Evolutionary conservation across 192 early-diverging fungal genomes (phyloP), one percentile per base, ranked within the genome.

Genomic region (Oehlia diaphana): DNA sequence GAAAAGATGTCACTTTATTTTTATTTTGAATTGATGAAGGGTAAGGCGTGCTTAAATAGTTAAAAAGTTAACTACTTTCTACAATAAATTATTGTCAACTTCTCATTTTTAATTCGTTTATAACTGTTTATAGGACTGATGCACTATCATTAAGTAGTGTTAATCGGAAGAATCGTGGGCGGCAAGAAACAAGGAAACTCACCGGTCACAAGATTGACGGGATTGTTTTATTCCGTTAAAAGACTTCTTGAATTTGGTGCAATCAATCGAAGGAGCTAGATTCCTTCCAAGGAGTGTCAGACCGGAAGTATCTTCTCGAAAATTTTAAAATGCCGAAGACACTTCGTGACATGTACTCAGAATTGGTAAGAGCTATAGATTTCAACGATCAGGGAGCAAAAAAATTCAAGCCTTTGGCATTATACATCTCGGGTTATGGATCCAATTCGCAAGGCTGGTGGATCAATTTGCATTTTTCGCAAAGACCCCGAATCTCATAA

Each of bases 331-430:
- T 76, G 58, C 74, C 74, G 7, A 76, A 76, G 35, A 76, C 62
- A 13, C 62, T 76, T 42, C 28, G 62, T 37, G 62, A 64, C 35
- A 76, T 76, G 6, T 76, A 39, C 19, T 9, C 74, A 21, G 62
- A 76, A 64, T 76, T 76, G 39, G 65, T 76, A 28, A 65, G 35
- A 21, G 74, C 62, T 65, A 37, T 76, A 21, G 42, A 76, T 64
- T 76, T n/a, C 13, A 37, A 76, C 5, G 37, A 64, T 21, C 58
- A 76, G 42, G 65, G 44, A 64, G 62, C 62, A 76, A 10, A 64
- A 39, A 76, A 76, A n/a, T 76, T 64, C 63, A 76, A 76, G 35
- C 65, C 2, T 64, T 76, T 76, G 62, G 62, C 9, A 76, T 76
- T 2, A 23, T 76, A 76, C 74, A 76, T 33, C n/a, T 76, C 64